phyloP scores from a whole-genome alignment of 768 basidiomycete species.

The Leucocoprinus birnbaumii region DNA sequence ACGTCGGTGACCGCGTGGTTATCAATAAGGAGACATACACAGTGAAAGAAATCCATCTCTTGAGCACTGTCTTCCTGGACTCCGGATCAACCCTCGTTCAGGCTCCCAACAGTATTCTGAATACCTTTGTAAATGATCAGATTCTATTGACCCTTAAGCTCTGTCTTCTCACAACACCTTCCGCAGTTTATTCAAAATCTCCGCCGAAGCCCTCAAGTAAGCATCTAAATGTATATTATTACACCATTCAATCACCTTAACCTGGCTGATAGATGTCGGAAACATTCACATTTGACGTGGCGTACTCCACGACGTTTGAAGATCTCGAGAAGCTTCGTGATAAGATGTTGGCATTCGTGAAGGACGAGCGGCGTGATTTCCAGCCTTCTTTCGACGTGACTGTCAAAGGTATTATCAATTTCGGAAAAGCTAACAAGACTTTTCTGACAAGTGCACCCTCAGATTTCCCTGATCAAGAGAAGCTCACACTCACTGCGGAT shows the following conservation, averaged over 20 bases:
- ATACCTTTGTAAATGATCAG: conserved; percentile 40
- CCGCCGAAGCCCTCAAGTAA: conserved; percentile 65
- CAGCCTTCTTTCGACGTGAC: conserved; percentile 71
- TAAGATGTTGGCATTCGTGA: conserved; percentile 79
- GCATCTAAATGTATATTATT: conserved; percentile 12
- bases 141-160: background rate
- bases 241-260: background rate
- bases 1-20: conserved; percentile 74
- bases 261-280: conserved; percentile 62
- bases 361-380: conserved; percentile 71
- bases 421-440: background rate
- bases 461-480: conserved; percentile 82
- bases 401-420: conserved; percentile 51
- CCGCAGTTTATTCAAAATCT: conserved; percentile 67
- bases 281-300: conserved; percentile 78
- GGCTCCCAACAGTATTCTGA: conserved; percentile 65
- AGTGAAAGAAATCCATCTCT: conserved; percentile 84
- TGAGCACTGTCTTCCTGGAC: conserved; percentile 74
- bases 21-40: conserved; percentile 58
- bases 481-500: conserved; percentile 71
- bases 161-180: background rate
- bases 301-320: conserved; percentile 76
- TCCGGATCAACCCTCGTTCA: conserved; percentile 59
- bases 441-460: conserved; percentile 13
- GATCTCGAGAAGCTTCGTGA: conserved; percentile 73